phyloP scores from a whole-genome alignment of 768 basidiomycete species.

The Collybiopsis luxurians region DNA sequence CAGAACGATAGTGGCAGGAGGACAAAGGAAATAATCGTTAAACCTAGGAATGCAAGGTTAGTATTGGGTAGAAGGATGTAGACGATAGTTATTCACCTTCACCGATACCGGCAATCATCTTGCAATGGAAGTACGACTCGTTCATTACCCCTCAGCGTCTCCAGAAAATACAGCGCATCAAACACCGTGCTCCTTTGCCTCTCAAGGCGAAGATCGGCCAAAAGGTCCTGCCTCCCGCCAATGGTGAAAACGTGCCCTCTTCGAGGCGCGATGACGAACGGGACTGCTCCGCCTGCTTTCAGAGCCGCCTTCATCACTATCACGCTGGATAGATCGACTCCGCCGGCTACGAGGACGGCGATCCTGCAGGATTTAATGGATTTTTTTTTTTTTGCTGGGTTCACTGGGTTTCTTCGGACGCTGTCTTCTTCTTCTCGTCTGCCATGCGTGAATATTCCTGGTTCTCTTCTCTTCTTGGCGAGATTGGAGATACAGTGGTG shows the following conservation, averaged over 20 bases:
- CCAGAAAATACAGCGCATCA: slow-evolving; percentile 78
- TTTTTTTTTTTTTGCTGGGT: neutral
- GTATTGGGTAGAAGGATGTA: slow-evolving; percentile 35
- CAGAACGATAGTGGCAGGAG: slow-evolving; percentile 29
- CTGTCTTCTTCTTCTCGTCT: too few relatives aligned
- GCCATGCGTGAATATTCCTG: too few relatives aligned
- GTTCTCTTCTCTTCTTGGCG: too few relatives aligned
- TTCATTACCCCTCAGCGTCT: slow-evolving; percentile 57
- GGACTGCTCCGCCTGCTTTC: slow-evolving; percentile 48
- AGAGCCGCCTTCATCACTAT: slow-evolving; percentile 55
- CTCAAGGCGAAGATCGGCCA: slow-evolving; percentile 72
- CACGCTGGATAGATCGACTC: slow-evolving; percentile 64
- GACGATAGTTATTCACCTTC: slow-evolving; percentile 43
- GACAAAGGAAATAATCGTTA: slow-evolving; percentile 47
- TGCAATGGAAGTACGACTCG: slow-evolving; percentile 78
- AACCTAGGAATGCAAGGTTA: too few relatives aligned
- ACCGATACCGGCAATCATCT: slow-evolving; percentile 77
- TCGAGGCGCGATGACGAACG: slow-evolving; percentile 64
- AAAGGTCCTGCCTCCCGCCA: slow-evolving; percentile 32
- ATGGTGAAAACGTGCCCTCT: slow-evolving; percentile 49
- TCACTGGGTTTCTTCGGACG: too few relatives aligned
- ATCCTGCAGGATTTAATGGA: neutral
- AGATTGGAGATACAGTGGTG: too few relatives aligned
- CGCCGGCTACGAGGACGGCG: slow-evolving; percentile 48
- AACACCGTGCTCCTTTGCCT: slow-evolving; percentile 81